These are phyloP conservation scores for Colletotrichum truncatum DNA, from an alignment of 2,329 filamentous ascomycete genomes.

Conservation along the genomic window DNA sequence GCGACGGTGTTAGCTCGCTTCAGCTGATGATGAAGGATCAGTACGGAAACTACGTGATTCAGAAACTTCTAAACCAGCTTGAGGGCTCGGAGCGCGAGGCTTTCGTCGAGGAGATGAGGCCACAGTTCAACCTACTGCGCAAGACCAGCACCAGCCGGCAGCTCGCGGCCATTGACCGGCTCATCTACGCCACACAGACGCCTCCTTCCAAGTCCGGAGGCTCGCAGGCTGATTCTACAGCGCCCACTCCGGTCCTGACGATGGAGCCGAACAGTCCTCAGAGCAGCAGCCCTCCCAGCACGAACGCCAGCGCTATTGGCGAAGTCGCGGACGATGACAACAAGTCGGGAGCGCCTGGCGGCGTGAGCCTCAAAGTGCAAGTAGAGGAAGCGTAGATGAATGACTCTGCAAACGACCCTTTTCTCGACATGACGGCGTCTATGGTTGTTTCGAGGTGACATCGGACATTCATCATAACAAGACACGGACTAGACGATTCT, in stretches of 20 bases:
- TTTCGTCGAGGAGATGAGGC: conserved; percentile 71
- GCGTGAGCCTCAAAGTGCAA: conserved; percentile 36
- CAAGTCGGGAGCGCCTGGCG: conserved; percentile 32
- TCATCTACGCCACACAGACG: conserved; percentile 47
- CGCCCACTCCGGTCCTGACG: conserved; percentile 73
- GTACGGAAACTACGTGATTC: conserved; percentile 96
- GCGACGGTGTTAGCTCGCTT: conserved; percentile 75
- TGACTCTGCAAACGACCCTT: neutral
- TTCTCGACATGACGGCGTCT: conserved; percentile 8
- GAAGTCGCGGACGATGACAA: conserved; percentile 41
- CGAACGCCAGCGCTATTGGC: conserved; percentile 64
- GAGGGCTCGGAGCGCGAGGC: conserved; percentile 66
- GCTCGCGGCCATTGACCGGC: conserved; percentile 69
- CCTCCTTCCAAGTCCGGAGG: conserved; percentile 26
- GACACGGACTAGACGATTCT: conserved; percentile 14
- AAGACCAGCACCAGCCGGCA: conserved; percentile 74
- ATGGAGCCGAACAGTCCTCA: conserved; percentile 76
- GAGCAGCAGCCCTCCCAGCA: conserved; percentile 72
- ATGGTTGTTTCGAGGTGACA: conserved; percentile 13
- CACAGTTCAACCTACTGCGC: conserved; percentile 69
- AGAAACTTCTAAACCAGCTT: conserved; percentile 79
- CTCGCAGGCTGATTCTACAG: conserved; percentile 53
- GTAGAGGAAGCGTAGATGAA: conserved; percentile 42
- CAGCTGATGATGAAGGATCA: conserved; percentile 86
- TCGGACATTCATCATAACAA: conserved; percentile 23